Percentiles rank a stretch among this genome's conserved stretches.
These are phyloP conservation scores for Papiliotrema laurentii DNA, from an alignment of 1,284 basidiomycete genomes.

Conservation along the genomic window DNA sequence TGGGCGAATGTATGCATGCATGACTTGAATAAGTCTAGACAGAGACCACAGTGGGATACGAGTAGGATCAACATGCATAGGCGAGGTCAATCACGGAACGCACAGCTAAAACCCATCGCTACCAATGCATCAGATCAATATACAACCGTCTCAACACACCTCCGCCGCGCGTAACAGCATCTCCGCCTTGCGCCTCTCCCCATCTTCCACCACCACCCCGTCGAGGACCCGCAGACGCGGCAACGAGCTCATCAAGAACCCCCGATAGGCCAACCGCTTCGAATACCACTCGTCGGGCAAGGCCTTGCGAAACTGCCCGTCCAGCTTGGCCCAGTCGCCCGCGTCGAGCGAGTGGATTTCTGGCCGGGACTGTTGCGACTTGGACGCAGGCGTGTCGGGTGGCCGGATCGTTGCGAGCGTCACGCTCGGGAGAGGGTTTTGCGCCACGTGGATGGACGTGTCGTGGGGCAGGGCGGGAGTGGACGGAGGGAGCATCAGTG, in stretches of 20 bases:
- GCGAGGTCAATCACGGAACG: background rate
- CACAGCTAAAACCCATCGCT: too few species aligned
- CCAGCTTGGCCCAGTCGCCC: slow-evolving; percentile 59
- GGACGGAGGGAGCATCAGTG: slow-evolving; percentile 55
- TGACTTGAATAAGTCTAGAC: too few species aligned
- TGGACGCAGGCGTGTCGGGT: slow-evolving; percentile 6
- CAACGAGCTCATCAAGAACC: slow-evolving; percentile 73
- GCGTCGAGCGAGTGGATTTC: background rate
- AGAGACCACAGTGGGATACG: too few species aligned
- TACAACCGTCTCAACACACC: too few species aligned
- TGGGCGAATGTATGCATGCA: too few species aligned
- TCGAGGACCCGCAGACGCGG: slow-evolving; percentile 66
- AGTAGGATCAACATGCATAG: background rate
- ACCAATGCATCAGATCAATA: too few species aligned
- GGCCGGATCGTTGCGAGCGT: slow-evolving; percentile 7
- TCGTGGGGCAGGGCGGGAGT: slow-evolving; percentile 1
- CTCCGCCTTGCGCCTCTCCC: slow-evolving; percentile 75
- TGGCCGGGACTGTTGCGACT: background rate
- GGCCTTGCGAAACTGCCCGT: slow-evolving; percentile 77
- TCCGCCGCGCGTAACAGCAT: too few species aligned
- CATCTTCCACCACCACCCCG: slow-evolving; percentile 69
- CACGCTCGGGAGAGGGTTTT: slow-evolving; percentile 10
- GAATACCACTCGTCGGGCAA: slow-evolving; percentile 82
- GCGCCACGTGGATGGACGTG: background rate
- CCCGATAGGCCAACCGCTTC: slow-evolving; percentile 78